These are phyloP conservation scores for Colletotrichum cereale DNA, from an alignment of 2,329 filamentous ascomycete species.

Conservation along the genomic window DNA sequence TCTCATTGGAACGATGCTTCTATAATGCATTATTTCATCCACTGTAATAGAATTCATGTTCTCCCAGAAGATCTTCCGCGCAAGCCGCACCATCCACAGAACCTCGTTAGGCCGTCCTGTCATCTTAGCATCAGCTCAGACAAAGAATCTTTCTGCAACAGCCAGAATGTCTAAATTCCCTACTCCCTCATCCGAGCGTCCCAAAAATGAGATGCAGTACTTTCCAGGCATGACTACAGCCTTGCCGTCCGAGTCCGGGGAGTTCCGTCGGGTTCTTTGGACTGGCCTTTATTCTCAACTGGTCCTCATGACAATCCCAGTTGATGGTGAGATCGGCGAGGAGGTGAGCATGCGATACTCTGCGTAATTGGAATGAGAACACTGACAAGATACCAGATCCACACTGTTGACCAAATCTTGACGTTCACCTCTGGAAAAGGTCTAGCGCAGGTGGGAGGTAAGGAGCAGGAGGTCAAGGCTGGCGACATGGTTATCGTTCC, in stretches of 20 bases:
- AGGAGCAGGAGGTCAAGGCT: conserved; percentile 62
- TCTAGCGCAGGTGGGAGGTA: conserved; percentile 69
- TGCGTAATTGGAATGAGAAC: not conserved
- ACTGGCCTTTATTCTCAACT: conserved; percentile 74
- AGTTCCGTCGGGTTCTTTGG: conserved; percentile 72
- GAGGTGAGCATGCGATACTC: conserved; percentile 63
- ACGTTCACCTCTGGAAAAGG: conserved; percentile 72
- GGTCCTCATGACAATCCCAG: conserved; percentile 74
- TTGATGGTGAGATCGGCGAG: conserved; percentile 74
- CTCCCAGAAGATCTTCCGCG: not conserved
- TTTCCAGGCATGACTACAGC: conserved; percentile 68
- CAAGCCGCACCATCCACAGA: not conserved
- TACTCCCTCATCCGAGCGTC: conserved; percentile 53
- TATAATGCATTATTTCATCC: accelerated
- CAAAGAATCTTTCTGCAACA: not conserved
- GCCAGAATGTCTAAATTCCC: conserved; percentile 47
- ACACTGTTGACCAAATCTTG: conserved; percentile 74
- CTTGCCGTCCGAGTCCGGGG: conserved; percentile 65
- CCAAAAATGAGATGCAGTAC: conserved; percentile 69
- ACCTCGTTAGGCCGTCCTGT: not conserved
- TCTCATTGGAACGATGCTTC: not conserved
- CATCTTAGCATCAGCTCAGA: not conserved
- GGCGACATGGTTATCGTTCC: conserved; percentile 63
- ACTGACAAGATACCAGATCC: conserved; percentile 48
- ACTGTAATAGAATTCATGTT: not conserved